Percentiles rank a stretch among this genome's conserved stretches.
Conservation (phyloP, 2,329 filamentous ascomycete genomes). For the Lecanicillium sp. region DNA sequence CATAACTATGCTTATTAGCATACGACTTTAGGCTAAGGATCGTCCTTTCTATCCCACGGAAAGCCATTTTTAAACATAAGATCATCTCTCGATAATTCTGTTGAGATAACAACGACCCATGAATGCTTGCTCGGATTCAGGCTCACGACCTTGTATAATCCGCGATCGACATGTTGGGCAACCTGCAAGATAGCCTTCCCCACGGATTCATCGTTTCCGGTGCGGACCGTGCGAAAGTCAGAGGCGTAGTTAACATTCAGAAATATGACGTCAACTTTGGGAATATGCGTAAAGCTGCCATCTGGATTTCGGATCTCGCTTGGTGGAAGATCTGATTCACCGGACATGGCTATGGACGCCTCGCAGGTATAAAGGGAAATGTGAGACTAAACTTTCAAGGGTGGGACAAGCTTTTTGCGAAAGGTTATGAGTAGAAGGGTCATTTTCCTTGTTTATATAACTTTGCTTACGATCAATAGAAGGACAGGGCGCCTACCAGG, state of each 20-base stretch:
- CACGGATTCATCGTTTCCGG: not conserved
- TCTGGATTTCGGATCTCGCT: not conserved
- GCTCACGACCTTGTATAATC: slow-evolving; percentile 2
- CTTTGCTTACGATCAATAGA: too few relatives aligned
- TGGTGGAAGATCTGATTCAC: too few relatives aligned
- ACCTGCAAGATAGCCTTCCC: not conserved
- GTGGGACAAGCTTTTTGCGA: too few relatives aligned
- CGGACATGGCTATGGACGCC: too few relatives aligned
- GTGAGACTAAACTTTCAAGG: too few relatives aligned
- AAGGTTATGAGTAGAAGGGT: too few relatives aligned
- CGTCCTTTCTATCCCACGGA: slow-evolving; percentile 1
- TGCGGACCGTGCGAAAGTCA: not conserved
- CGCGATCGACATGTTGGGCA: not conserved
- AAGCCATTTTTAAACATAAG: slow-evolving; percentile 2
- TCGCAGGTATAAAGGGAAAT: too few relatives aligned
- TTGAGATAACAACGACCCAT: slow-evolving; percentile 3
- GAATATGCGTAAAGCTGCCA: not conserved
- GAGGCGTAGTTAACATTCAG: not conserved
- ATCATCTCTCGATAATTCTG: not conserved
- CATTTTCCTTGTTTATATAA: too few relatives aligned
- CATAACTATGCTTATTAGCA: too few relatives aligned
- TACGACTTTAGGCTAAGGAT: too few relatives aligned
- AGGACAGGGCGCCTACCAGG: too few relatives aligned
- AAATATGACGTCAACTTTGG: not conserved
- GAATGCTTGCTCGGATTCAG: slow-evolving; percentile 2